Evolutionary conservation across 306 rosid species (phyloP), one percentile per base, ranked within the genome.

Genomic region (Delonix regia): DNA sequence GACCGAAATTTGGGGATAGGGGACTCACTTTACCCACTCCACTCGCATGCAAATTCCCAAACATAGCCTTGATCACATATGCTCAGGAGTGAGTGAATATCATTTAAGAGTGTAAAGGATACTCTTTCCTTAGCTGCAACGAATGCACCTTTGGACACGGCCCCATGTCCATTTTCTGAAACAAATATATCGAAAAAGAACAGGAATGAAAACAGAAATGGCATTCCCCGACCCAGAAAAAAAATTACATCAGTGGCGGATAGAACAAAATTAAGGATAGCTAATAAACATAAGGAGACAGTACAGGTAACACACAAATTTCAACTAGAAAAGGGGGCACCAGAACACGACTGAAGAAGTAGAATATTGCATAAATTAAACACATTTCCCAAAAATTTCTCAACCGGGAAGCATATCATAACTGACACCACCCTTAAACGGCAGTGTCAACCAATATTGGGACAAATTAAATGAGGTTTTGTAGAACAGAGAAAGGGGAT

Each of bases 91-190:
- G 33, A 0, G 18, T 34, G 62, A 36, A 74, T 47, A 55, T 86
- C 83, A 47, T 16, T 15, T 42, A 42, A 42, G 13, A 42, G 12
- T 42, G 63, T 33, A 22, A 88, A 90, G 94, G 97, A 94, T 94
- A 94, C 98, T 94, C 98, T 84, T 92, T 92, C 78, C 98, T 87
- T 49, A 94, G 96, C 88, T 92, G 98, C 86, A 94, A 83, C 18
- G 98, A 94, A 83, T 94, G 98, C 4, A 94, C 94, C 86, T 94
- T 94, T 6, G 98, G 97, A 85, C 98, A 94, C 0, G 98, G 96
- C 2, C 98, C 98, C 98, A 94, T 94, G 67, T 94, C 98, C 98
- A 94, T 94, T 94, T 94, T 94, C 98, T 94, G 97, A 79, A 82
- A 86, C 57, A 24, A 52, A 80, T 3, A 4, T 13, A 76, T 11